Conservation (phyloP, 225 moss, liverwort and hornwort species). For the Physcomitrium patens region DNA sequence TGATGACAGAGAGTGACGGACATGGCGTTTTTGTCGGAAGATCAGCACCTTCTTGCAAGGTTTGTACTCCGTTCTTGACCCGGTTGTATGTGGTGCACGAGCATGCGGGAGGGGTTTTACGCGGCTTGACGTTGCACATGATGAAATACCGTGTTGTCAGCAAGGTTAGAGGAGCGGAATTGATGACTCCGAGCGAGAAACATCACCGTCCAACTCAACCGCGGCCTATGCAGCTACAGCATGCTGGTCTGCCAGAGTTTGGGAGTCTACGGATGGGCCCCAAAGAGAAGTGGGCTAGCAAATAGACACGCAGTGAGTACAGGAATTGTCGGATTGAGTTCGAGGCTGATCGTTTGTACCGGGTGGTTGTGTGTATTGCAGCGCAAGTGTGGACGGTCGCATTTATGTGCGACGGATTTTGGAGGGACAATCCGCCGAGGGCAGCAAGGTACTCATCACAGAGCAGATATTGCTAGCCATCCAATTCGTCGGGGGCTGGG, state of each 20-base stretch:
- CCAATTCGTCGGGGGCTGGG: constrained; percentile 89
- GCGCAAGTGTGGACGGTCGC: constrained; percentile 91
- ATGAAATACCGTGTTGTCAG: not conserved
- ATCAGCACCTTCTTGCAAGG: constrained; percentile 72
- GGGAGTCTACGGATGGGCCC: not conserved
- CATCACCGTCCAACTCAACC: not conserved
- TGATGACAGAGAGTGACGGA: constrained; percentile 71
- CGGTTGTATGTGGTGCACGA: not conserved
- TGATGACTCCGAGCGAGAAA: not conserved
- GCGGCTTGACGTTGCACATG: constrained; percentile 3
- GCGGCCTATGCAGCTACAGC: not conserved
- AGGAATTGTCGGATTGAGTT: not conserved
- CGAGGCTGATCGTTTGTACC: not conserved
- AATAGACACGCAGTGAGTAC: not conserved
- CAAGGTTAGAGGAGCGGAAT: not conserved
- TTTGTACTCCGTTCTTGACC: constrained; percentile 24
- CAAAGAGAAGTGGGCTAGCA: not conserved
- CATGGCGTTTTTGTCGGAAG: constrained; percentile 65
- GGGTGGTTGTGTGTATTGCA: constrained; percentile 39
- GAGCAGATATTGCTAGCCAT: constrained; percentile 87
- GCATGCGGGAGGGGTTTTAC: not conserved
- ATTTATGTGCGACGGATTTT: constrained; percentile 88
- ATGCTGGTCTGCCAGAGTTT: not conserved
- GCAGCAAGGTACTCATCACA: constrained; percentile 64
- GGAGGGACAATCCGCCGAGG: constrained; percentile 77